Evolutionary conservation across 306 rosid species (phyloP).

Genomic region (Gastrolobium bilobum): DNA sequence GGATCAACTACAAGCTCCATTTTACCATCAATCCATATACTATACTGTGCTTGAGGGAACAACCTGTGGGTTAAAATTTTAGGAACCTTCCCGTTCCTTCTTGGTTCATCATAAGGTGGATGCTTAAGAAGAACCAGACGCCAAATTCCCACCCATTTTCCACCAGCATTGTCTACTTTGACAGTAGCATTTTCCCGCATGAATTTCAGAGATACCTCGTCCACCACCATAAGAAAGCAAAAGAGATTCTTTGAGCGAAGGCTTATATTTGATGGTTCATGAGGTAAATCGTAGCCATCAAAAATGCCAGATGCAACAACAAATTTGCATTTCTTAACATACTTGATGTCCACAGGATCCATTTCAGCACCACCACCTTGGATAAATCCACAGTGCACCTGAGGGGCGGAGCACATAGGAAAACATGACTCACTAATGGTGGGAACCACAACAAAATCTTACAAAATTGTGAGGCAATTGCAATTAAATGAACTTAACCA

Average conservation of each 20-base stretch:
- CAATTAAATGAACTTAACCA: constrained; percentile 26
- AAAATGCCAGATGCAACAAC: constrained; percentile 98
- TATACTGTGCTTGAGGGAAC: constrained; percentile 90
- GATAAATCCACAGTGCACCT: constrained; percentile 98
- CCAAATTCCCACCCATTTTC: constrained; percentile 97
- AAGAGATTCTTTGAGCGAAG: constrained; percentile 79
- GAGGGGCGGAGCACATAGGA: constrained; percentile 39
- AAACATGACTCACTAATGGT: constrained; percentile 32
- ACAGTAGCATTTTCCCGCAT: constrained; percentile 81
- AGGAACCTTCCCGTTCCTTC: constrained; percentile 97
- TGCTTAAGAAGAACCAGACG: constrained; percentile 82
- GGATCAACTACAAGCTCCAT: constrained; percentile 99
- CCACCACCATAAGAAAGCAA: constrained; percentile 97
- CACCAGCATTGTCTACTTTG: constrained; percentile 72
- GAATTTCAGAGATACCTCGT: constrained; percentile 80
- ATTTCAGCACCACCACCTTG: constrained; percentile 90
- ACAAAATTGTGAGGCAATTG: constrained; percentile 25
- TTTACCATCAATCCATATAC: constrained; percentile 99
- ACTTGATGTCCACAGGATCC: constrained; percentile 68
- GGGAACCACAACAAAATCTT: constrained; percentile 10
- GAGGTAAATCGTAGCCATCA: constrained; percentile 94
- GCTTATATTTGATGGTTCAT: constrained; percentile 89
- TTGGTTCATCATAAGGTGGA: constrained; percentile 97
- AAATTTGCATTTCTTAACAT: constrained; percentile 89
- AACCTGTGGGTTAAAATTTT: constrained; percentile 90